Evolutionary conservation across 2,329 filamentous ascomycete species (phyloP), one percentile per base, ranked within the genome.

Genomic region (Fusarium burgessii): DNA sequence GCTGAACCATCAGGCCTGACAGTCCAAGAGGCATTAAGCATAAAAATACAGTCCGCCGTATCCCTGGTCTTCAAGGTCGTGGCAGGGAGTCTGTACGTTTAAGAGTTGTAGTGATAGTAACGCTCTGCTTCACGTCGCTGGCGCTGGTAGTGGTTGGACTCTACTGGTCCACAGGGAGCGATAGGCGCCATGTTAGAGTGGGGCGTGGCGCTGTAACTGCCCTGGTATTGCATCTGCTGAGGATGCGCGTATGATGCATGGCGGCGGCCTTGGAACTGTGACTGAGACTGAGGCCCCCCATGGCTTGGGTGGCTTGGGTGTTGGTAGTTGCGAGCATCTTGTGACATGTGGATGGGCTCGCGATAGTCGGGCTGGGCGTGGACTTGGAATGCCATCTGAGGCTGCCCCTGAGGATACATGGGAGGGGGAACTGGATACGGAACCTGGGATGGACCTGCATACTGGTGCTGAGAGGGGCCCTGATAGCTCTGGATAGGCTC

Each of bases 21-120:
- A 0, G 17, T 27, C 47, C 1, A 14, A 51, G 17, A 38, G 6
- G 15, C 23, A 33, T 38, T 51, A 12, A 51, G 36, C 32, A 38
- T 20, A 10, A 9, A 51, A 33, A 38, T 33, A 33, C 32, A 20
- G 38, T 38, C 5, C 25, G 11, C 47, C 25, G 25, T 51, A n/a
- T 15, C 36, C 32, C 32, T 38, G 47, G 47, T 38, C 38, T n/a
- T 51, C 36, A 23, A 25, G 13, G 47, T 38, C 11, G 7, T 51
- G 32, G 32, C 32, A 38, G 1, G 32, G 20, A 17, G 17, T 38
- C 20, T 27, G 12, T 20, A 25, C 14, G n/a, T 25, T 29, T 23
- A 42, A 18, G 23, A 41, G 29, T 62, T 68, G 40, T 62, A 62
- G 36, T 49, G 56, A 38, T 25, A n/a, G 33, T 68, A 67, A 20